Base-by-base conservation (phyloP, 73 alveolate genomes). In the Tetrahymena elliotti region DNA sequence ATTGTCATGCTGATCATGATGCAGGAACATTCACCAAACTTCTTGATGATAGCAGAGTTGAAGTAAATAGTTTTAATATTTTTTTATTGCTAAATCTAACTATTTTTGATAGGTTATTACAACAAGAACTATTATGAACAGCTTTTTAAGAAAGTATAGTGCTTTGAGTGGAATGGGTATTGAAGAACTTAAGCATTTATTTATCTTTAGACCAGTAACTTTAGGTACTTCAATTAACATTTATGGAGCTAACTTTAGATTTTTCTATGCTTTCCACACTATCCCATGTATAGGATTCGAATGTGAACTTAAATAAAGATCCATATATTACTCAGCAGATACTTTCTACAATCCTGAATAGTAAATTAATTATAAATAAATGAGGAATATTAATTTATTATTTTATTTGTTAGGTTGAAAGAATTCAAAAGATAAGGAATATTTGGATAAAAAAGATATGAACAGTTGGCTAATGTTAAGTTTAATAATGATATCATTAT, bases 1-100 rank as follows among this genome's bases (percentile, higher is more conserved):
- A 94, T 88, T 94, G 96, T 35, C 96, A 94, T 88, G 96, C 95
- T 8, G 96, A 94, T 88, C 96, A 94, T 94, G 96, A 94, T 94
- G 96, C 96, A 41, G 96, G 96, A 1, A 94, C 95, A 13, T 94
- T 94, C 83, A 94, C 93, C 34, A 94, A 94, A 94, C 82, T 94
- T 1, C 39, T 94, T 22, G 96, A 94, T 47, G 95, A 84, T 38
- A 88, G 93, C 33, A 94, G 93, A 31, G 96, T 94, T 88, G 96
- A 94, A 52, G 93, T 94, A 68, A 68, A 18, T 18, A 68, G n/a
- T 68, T 68, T 2, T 68, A 10, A 24, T 22, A 1, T 68, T 52
- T 68, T 68, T 22, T 18, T 68, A 24, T 68, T 4, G n/a, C 34
- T 68, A 6, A 68, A 3, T 10, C 24, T 68, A 68, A 68, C 3